Evolutionary conservation across 192 early-diverging fungal species (phyloP).

Genomic region (Physocladia obscura): DNA sequence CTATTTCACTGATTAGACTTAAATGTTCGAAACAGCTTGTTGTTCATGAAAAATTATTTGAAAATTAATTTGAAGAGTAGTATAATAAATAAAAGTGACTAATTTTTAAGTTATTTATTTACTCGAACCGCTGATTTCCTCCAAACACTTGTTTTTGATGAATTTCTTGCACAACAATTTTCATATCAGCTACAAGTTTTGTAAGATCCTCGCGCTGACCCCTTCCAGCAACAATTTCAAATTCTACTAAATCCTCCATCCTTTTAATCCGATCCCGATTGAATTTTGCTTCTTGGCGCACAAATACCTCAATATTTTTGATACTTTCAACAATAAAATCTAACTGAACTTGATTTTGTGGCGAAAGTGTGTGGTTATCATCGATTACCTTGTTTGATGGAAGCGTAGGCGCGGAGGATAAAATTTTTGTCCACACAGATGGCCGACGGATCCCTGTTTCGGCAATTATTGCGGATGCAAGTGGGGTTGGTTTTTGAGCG

Average conservation of each 20-base stretch:
- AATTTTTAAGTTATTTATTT: too few relatives aligned
- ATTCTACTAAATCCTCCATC: constrained; percentile 23
- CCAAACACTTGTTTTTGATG: too few relatives aligned
- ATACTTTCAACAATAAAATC: constrained; percentile 9
- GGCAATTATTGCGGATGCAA: not conserved
- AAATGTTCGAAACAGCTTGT: too few relatives aligned
- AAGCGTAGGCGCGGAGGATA: not conserved
- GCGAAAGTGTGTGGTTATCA: not conserved
- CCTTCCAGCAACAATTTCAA: too few relatives aligned
- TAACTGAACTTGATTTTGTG: not conserved
- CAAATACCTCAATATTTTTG: constrained; percentile 1
- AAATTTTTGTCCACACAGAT: constrained; percentile 10
- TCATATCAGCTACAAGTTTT: too few relatives aligned
- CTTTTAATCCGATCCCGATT: constrained; percentile 18
- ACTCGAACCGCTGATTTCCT: too few relatives aligned
- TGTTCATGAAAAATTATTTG: too few relatives aligned
- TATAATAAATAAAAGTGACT: too few relatives aligned
- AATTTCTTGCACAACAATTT: too few relatives aligned
- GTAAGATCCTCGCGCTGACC: too few relatives aligned
- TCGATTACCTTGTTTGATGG: not conserved
- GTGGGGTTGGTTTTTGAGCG: constrained; percentile 4
- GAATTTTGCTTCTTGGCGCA: constrained; percentile 18
- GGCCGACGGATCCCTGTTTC: not conserved
- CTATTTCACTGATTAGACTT: too few relatives aligned
- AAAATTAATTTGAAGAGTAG: too few relatives aligned